phyloP scores from a whole-genome alignment of 2,329 filamentous ascomycete species.

The Hymenoscyphus repandus region DNA sequence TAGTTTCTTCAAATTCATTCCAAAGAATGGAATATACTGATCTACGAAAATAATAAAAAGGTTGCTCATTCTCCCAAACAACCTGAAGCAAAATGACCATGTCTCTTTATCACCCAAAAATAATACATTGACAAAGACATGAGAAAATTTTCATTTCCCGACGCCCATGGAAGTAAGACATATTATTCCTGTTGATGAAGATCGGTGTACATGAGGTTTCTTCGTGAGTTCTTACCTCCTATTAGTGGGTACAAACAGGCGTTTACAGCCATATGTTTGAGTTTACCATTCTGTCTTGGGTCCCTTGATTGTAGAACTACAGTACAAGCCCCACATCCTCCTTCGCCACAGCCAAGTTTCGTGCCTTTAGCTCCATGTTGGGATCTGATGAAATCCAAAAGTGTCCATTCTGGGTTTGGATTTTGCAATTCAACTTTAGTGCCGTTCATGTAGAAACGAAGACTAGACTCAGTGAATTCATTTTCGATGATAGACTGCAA shows the following conservation, averaged over 20 bases:
- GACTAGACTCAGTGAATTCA: conserved; percentile 39
- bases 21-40: too few species aligned
- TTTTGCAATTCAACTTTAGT: conserved; percentile 78
- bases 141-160: too few species aligned
- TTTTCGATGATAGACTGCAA: conserved; percentile 18
- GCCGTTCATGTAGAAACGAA: conserved; percentile 89
- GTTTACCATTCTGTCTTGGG: conserved; percentile 63
- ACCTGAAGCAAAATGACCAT: too few species aligned
- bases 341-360: conserved; percentile 92
- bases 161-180: too few species aligned
- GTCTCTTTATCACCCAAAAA: too few species aligned
- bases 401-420: conserved; percentile 84
- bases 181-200: too few species aligned
- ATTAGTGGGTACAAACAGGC: conserved; percentile 59
- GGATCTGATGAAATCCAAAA: conserved; percentile 89
- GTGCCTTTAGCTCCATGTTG: conserved; percentile 75
- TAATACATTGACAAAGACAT: too few species aligned
- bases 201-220: too few species aligned
- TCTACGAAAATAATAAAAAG: too few species aligned
- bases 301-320: conserved; percentile 78
- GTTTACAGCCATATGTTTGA: conserved; percentile 94
- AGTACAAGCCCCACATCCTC: conserved; percentile 91
- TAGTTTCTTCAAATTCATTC: too few species aligned
- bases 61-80: too few species aligned
- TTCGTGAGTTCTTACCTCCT: conserved; percentile 15